Evolutionary conservation across 2,329 filamentous ascomycete species (phyloP), one percentile per base, ranked within the genome.

Genomic region (Penicillium sp.): DNA sequence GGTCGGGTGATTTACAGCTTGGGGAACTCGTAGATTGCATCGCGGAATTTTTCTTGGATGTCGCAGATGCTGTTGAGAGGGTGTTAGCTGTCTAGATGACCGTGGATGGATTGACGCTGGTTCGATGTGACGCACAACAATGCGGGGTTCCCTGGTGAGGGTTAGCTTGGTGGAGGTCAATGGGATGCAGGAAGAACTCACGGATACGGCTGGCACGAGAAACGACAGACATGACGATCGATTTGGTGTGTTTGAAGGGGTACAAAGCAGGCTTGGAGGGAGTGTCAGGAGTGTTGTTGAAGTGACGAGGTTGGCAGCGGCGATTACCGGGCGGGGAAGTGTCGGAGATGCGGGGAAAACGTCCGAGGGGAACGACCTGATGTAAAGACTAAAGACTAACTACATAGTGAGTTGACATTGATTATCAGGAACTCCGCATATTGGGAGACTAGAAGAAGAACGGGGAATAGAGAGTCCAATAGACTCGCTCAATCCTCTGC

Each of bases 1-100:
- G 33, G 41, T 37, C 37, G 49, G 54, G 47, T 7, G 9, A 73
- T 80, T 59, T 81, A 91, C 87, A 97, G 84, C 73, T 90, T 92
- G 63, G 91, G 85, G 72, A 93, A 97, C 72, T 96, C 88, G 78
- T 89, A 85, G 69, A 98, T 96, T 56, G 88, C 89, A 9, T 82
- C 81, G 61, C 91, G 86, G 78, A 98, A 98, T 76, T 92, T 96
- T 67, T 97, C 94, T 79, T 98, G 94, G 63, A 98, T 83, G 72
- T 98, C 94, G 79, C 94, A 98, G 73, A 98, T 86, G 70, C 93
- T 97, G 62, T 44, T 7, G 18, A 11, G 16, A 36, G 31, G 9
- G 40, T 22, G 43, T 59, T 35, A 54, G 36, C 54, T 35, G 16
- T 39, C 43, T 22, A 13, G 16, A 35, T 50, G 35, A 16, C 31